Base-by-base conservation (phyloP, 352 stramenopile species). In the Pythium coloratum region DNA sequence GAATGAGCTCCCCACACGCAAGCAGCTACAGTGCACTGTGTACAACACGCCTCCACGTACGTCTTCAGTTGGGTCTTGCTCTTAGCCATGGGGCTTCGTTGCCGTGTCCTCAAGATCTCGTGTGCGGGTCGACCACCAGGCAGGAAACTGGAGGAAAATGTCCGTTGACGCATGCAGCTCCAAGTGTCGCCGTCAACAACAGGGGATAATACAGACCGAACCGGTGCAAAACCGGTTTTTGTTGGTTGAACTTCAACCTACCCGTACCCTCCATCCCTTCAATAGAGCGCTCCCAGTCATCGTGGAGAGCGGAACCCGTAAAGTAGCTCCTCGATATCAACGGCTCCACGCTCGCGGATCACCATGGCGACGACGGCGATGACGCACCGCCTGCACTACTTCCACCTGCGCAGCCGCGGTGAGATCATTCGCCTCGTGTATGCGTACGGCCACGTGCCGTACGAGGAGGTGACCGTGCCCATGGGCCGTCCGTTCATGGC, bases 401-500 rank as follows among this genome's bases (percentile, higher is more conserved):
- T 85, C 46, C 42, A 81, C 64, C 55, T 80, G 50, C 69, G 76
- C 20, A 78, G 64, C 30, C 76, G 78, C 49, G 78, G 44, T 13
- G 78, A 87, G 76, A 51, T 84, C 55, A 60, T 78, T 13, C 75
- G 78, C 13, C 69, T 87, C 18, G 58, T 77, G 24, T 81, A 78
- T 42, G 64, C 68, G 9, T 78, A 76, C 28, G 78, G 77, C 3
- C 53, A 70, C 33, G 58, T 86, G 46, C 70, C 75, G 32, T 71
- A 84, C 18, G 75, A 80, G 6, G 75, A 87, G 30, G 66, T 75
- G 8, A 73, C 57, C 0, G 64, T 84, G 59, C 69, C 74, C 8
- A 62, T 72, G 30, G 62, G 63, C 0, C 53, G 56, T 16, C 34
- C 58, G 51, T 79, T 75, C 62, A 50, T 76, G n/a, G 62, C 53